These are phyloP conservation scores for Candida easanensis DNA, from an alignment of 805 yeast genomes.

Conservation along the genomic window DNA sequence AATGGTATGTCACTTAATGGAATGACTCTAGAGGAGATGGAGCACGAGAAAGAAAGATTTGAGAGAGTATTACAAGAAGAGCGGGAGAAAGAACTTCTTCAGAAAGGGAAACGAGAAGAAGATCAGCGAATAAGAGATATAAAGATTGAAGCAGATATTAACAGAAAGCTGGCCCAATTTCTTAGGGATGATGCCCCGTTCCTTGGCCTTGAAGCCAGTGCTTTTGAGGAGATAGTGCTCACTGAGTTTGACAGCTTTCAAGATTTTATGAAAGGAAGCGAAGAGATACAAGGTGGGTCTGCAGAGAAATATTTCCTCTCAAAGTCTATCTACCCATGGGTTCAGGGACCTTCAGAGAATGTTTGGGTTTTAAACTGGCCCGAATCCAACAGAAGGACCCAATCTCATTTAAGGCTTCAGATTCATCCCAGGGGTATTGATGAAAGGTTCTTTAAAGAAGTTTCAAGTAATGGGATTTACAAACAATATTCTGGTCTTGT, in stretches of 20 bases:
- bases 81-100: no score
- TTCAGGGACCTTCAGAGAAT: constrained; percentile 26
- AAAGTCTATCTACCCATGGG: constrained; percentile 35
- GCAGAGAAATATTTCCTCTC: constrained; percentile 5
- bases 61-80: neutral
- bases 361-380: constrained; percentile 33
- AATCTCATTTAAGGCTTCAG: constrained; percentile 27
- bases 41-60: constrained; percentile 22
- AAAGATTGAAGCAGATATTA: no score
- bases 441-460: constrained; percentile 17
- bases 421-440: constrained; percentile 13
- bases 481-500: constrained; percentile 11
- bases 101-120: no score
- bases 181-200: no score
- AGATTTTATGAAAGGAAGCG: constrained; percentile 24
- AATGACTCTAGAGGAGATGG: constrained; percentile 32
- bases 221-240: constrained; percentile 15
- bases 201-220: constrained; percentile 3
- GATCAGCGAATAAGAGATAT: no score
- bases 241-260: constrained; percentile 38
- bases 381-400: constrained; percentile 9
- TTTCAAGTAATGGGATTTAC: constrained; percentile 9
- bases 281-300: constrained; percentile 3
- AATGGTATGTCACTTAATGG: constrained; percentile 27
- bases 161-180: no score